Evolutionary conservation across 345 rosid genomes (phyloP), one percentile per base, ranked within the genome.

Genomic region (Ailanthus altissimus): DNA sequence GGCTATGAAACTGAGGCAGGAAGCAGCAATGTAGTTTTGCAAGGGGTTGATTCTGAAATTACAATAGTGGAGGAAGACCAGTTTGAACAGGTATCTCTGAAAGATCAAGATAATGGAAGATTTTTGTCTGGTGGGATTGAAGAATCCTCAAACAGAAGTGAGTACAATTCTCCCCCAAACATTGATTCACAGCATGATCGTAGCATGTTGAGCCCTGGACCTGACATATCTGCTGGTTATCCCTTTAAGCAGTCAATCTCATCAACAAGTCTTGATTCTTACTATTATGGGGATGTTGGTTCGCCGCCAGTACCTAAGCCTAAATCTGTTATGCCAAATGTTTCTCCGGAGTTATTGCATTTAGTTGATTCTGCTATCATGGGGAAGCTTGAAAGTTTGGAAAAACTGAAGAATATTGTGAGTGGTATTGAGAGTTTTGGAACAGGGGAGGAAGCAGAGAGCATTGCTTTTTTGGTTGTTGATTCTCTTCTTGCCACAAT

Each of bases 401-500:
- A 86, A 56, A 96, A 88, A 78, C 90, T 96, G 76, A 96, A 88
- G 90, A 94, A 91, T 81, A 89, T 96, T 77, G 97, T 96, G 25
- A 85, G 87, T 40, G 97, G 97, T 38, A 78, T 70, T 78, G 97
- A 96, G 83, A 91, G 70, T 80, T 96, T 90, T 87, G 98, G 83
- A 63, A 70, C 78, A 68, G 97, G 89, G 67, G 97, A 90, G 74
- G 97, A 94, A 81, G 67, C 89, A 26, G 97, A 96, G 85, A 81
- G 87, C 85, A 85, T 91, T 67, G 92, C 98, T 45, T 92, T 84
- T 84, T 84, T 88, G 86, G 93, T 96, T 82, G 91, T 96, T 77
- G 99, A 96, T 86, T 96, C 98, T 61, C 97, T 96, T 72, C 84
- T 96, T 85, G 97, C 97, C 76, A 96, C 99, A 61, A 96, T 96